Conservation (phyloP, 2,329 filamentous ascomycete genomes). For the Thelonectria rubi region DNA sequence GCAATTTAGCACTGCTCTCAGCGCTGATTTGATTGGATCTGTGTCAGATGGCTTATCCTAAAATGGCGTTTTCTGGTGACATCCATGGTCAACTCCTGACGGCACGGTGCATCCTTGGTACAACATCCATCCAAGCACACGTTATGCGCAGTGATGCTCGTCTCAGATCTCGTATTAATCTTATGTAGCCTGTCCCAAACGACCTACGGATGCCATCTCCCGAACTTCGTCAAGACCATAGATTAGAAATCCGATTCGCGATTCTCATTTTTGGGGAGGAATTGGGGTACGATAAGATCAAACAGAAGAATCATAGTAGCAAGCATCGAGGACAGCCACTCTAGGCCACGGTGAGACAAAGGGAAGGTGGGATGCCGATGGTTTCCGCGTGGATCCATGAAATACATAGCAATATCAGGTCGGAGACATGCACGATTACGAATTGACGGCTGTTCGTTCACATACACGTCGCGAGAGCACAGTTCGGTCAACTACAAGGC, state of each 20-base stretch:
- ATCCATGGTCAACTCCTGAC: not conserved
- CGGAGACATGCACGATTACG: not conserved
- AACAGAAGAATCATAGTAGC: too few relatives aligned
- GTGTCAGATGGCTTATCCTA: conserved; percentile 13
- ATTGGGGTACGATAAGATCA: too few relatives aligned
- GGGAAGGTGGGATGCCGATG: too few relatives aligned
- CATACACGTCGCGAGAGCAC: too few relatives aligned
- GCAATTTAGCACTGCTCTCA: conserved; percentile 2
- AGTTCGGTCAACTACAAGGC: not conserved
- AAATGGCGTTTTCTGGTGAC: conserved; percentile 3
- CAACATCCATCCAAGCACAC: not conserved
- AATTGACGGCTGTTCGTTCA: not conserved
- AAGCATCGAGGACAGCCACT: too few relatives aligned
- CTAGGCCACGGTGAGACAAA: too few relatives aligned
- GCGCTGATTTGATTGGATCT: conserved; percentile 33
- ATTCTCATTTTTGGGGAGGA: too few relatives aligned
- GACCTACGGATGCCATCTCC: too few relatives aligned
- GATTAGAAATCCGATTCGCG: too few relatives aligned
- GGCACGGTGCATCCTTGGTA: not conserved
- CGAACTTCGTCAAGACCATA: too few relatives aligned
- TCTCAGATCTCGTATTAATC: conserved; percentile 1
- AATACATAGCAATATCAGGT: too few relatives aligned
- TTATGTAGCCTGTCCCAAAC: not conserved
- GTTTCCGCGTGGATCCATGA: too few relatives aligned
- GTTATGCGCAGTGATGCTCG: not conserved